phyloP scores from a whole-genome alignment of 2,329 filamentous ascomycete genomes.

The Trichoderma sp. region DNA sequence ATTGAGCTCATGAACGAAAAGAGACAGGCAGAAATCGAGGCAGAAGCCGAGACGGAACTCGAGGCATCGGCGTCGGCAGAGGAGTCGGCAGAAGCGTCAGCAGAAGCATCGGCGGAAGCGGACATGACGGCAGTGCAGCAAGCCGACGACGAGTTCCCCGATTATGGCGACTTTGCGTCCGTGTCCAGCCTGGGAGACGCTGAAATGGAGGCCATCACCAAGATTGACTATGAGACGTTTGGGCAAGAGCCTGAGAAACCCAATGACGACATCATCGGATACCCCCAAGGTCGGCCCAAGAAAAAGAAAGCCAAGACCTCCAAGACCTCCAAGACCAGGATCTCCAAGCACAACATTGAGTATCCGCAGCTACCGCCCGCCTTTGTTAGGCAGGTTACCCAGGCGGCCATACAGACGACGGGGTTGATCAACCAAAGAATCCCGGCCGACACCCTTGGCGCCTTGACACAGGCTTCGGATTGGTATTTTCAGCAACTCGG shows the following conservation, averaged over 20 bases:
- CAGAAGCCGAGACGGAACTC: not conserved
- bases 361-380: conserved; percentile 72
- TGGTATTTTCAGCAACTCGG: conserved; percentile 90
- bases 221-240: conserved; percentile 8
- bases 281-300: conserved; percentile 13
- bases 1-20: not conserved
- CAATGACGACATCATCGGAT: conserved; percentile 5
- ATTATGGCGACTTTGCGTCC: not conserved
- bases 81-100: not conserved
- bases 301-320: conserved; percentile 53
- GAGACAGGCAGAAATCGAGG: not conserved
- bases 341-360: conserved; percentile 70
- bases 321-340: conserved; percentile 32
- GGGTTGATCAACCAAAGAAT: conserved; percentile 67
- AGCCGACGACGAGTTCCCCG: not conserved
- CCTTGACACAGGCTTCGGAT: conserved; percentile 77
- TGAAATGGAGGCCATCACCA: conserved; percentile 9
- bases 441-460: conserved; percentile 68
- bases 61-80: not conserved
- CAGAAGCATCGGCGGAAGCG: not conserved
- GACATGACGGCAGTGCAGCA: not conserved
- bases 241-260: not conserved
- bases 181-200: conserved; percentile 5
- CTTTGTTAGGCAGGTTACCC: conserved; percentile 72
- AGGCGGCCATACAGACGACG: conserved; percentile 66